A percentile compares a stretch with the other conserved stretches of the same genome.
Conservation (phyloP, 768 basidiomycete species). For the Rhodosporidiobolus sp. region DNA sequence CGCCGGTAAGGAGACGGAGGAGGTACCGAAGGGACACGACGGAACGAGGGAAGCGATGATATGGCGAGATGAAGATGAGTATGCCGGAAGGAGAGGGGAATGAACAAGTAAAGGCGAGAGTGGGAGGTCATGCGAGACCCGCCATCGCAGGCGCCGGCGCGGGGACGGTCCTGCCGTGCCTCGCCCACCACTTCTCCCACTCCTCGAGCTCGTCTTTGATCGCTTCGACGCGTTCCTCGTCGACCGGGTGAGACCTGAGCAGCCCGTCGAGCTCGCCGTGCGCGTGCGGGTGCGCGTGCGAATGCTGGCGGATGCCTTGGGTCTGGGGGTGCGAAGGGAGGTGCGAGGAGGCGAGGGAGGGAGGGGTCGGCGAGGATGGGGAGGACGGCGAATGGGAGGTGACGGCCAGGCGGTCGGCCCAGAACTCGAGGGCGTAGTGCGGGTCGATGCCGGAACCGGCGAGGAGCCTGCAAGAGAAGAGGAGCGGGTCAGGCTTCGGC, state of each 20-base stretch:
- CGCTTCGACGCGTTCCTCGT: slow-evolving; percentile 61
- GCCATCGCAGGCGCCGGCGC: too few species aligned
- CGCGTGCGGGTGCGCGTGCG: slow-evolving; percentile 48
- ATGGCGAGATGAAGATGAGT: too few species aligned
- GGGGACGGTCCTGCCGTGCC: too few species aligned
- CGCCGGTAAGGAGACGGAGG: too few species aligned
- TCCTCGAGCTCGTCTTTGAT: slow-evolving; percentile 65
- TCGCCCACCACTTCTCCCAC: slow-evolving; percentile 56
- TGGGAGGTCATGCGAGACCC: too few species aligned
- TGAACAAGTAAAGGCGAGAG: too few species aligned
- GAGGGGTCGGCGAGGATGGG: not conserved
- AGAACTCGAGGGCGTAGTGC: slow-evolving; percentile 72
- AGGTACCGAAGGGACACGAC: too few species aligned
- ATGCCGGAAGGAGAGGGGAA: too few species aligned
- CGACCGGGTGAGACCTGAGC: slow-evolving; percentile 62
- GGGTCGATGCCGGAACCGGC: slow-evolving; percentile 91
- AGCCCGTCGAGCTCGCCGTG: slow-evolving; percentile 55
- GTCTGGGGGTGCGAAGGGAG: slow-evolving; percentile 10
- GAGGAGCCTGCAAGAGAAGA: slow-evolving; percentile 61
- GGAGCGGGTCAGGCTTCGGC: not conserved
- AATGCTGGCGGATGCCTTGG: slow-evolving; percentile 55
- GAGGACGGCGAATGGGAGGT: not conserved
- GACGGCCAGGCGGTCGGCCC: slow-evolving; percentile 57
- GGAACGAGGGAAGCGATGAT: too few species aligned
- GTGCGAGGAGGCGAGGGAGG: slow-evolving; percentile 1